These are phyloP conservation scores for Capsicum pubescens DNA, from an alignment of 257 asterid genomes.

Conservation along the genomic window DNA sequence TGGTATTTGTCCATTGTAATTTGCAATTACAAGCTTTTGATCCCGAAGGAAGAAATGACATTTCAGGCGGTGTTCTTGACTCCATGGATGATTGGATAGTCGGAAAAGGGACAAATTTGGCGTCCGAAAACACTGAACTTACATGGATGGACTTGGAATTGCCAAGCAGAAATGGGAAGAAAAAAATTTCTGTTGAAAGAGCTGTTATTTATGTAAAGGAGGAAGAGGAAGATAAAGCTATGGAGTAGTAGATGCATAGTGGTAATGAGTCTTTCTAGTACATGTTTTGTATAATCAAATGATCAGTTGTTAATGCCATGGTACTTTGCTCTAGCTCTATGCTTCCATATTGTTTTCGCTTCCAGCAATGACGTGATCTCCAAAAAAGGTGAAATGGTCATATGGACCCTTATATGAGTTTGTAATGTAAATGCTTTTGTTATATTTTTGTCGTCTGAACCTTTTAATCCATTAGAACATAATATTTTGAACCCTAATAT, in stretches of 20 bases:
- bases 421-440: no score
- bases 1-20: slow-evolving; percentile 58
- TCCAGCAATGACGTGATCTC: not conserved
- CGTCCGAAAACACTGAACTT: slow-evolving; percentile 14
- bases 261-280: not conserved
- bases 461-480: no score
- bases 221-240: not conserved
- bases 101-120: slow-evolving; percentile 23
- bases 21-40: slow-evolving; percentile 50
- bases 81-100: slow-evolving; percentile 42
- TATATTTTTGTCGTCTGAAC: no score
- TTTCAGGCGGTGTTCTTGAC: slow-evolving; percentile 27
- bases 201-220: slow-evolving; percentile 6
- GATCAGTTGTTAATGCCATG: not conserved
- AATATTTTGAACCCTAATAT: no score
- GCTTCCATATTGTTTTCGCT: not conserved
- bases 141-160: slow-evolving; percentile 33
- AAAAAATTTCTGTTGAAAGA: not conserved
- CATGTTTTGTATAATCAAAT: no score
- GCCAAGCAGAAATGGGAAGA: not conserved
- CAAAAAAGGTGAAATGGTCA: not conserved
- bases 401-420: no score
- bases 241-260: slow-evolving; percentile 1
- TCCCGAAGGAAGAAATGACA: slow-evolving; percentile 22
- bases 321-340: not conserved